phyloP scores from a whole-genome alignment of 2,329 filamentous ascomycete genomes.

The Trichophyton verrucosum region DNA sequence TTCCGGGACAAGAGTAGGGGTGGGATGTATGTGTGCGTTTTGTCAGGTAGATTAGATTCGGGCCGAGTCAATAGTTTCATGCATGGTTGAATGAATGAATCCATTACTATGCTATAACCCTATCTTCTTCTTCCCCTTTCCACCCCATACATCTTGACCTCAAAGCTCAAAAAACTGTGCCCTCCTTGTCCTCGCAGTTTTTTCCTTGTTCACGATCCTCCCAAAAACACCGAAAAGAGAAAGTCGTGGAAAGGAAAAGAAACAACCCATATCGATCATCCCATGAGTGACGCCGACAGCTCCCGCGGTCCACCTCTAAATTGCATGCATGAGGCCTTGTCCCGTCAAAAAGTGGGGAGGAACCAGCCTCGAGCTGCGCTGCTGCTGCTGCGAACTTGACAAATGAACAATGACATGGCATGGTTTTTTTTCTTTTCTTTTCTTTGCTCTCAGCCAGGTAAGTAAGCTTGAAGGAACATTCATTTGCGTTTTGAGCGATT shows the following conservation, averaged over 20 bases:
- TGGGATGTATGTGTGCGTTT: too few species aligned
- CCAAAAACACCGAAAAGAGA: neutral
- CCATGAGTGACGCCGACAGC: neutral
- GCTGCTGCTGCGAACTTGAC: too few species aligned
- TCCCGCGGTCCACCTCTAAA: neutral
- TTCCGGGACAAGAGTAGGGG: neutral
- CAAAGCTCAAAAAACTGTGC: neutral
- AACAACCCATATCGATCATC: neutral
- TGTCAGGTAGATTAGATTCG: neutral
- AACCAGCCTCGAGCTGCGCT: neutral
- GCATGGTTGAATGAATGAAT: neutral
- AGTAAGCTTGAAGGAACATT: too few species aligned
- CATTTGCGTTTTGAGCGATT: neutral
- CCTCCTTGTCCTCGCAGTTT: neutral
- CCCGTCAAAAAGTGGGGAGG: neutral
- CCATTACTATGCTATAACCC: neutral
- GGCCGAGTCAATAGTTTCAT: slow-evolving; percentile 5
- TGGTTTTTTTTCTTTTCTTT: neutral
- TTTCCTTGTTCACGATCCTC: neutral
- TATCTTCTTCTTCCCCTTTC: too few species aligned
- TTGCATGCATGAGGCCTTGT: neutral
- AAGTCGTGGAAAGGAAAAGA: neutral
- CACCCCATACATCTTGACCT: neutral
- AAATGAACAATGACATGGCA: neutral
- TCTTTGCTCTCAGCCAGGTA: neutral